Percentiles rank a stretch among this genome's conserved stretches.
These are phyloP conservation scores for Cinchona pubescens DNA, from an alignment of 257 asterid genomes.

Conservation along the genomic window DNA sequence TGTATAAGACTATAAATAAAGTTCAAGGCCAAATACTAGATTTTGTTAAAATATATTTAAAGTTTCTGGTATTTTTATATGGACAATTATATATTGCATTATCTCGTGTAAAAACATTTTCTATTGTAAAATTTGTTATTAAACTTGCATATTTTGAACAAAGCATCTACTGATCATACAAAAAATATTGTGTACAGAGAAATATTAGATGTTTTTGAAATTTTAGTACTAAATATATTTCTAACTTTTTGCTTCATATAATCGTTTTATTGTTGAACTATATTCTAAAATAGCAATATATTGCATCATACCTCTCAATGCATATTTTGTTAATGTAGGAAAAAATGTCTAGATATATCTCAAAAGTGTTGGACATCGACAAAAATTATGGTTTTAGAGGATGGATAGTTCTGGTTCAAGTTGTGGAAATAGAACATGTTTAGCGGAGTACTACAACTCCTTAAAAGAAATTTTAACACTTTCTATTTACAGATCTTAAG, in stretches of 20 bases:
- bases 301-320: too few species aligned
- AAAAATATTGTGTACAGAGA: not conserved
- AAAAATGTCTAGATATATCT: not conserved
- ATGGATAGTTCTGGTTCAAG: not conserved
- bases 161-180: too few species aligned
- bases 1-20: not conserved
- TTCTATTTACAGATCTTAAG: too few species aligned
- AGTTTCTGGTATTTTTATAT: not conserved
- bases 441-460: not conserved
- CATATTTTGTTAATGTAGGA: not conserved
- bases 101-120: not conserved
- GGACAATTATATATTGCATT: not conserved
- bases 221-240: not conserved
- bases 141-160: too few species aligned
- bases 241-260: too few species aligned
- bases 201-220: not conserved
- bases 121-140: not conserved
- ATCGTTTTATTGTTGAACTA: too few species aligned
- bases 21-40: not conserved
- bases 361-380: not conserved
- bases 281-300: too few species aligned
- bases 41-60: not conserved
- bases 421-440: not conserved
- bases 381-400: not conserved
- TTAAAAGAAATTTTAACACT: not conserved